A percentile compares a stretch with the other conserved stretches of the same genome.
phyloP scores from a whole-genome alignment of 148 eudicot species.

The Camellia lanceoleosa region DNA sequence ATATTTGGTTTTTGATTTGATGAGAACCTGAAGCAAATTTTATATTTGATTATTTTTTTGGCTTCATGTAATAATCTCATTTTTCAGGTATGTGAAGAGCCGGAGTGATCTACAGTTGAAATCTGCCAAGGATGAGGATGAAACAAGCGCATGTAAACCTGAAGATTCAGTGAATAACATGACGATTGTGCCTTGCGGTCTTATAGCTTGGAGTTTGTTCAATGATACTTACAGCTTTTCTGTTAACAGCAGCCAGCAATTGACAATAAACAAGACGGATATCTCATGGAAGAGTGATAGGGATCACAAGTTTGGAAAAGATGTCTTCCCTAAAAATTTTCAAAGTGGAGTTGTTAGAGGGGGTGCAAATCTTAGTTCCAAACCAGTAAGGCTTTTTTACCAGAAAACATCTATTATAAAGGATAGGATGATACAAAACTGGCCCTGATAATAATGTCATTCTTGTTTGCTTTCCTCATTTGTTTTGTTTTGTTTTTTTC shows the following conservation, averaged over 20 bases:
- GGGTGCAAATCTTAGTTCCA: constrained; percentile 54
- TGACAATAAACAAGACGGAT: constrained; percentile 59
- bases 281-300: constrained; percentile 99
- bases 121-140: constrained; percentile 26
- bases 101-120: constrained; percentile 72
- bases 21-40: background rate
- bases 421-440: background rate
- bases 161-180: constrained; percentile 36
- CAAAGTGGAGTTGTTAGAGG: constrained; percentile 70
- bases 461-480: background rate
- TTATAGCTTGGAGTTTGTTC: constrained; percentile 97
- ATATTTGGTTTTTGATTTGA: background rate
- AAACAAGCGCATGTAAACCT: constrained; percentile 45
- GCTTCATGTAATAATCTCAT: background rate
- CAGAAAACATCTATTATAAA: background rate
- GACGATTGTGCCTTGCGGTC: constrained; percentile 88
- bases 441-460: background rate
- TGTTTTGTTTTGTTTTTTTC: background rate
- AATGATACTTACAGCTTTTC: constrained; percentile 87
- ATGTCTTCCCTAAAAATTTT: constrained; percentile 79
- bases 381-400: constrained; percentile 53
- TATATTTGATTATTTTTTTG: constrained; percentile 2
- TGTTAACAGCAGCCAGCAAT: constrained; percentile 35
- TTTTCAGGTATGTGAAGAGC: constrained; percentile 74
- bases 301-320: constrained; percentile 81